These are phyloP conservation scores for Actinidia chinensis DNA, from an alignment of 179 eudicot species.

Conservation along the genomic window DNA sequence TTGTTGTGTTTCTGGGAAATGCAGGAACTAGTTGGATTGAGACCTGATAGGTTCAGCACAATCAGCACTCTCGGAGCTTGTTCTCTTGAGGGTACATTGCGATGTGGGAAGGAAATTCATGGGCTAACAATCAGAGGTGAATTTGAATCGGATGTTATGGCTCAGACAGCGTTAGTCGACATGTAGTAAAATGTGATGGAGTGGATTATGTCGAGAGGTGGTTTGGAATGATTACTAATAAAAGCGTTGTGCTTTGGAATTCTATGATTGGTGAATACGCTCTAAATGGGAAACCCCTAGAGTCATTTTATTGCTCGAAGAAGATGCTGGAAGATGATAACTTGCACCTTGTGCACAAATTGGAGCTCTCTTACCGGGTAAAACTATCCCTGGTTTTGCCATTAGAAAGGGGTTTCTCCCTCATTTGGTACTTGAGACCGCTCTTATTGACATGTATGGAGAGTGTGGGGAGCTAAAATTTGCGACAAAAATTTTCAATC, in stretches of 20 bases:
- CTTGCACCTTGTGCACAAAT: conserved; percentile 53
- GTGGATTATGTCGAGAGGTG: conserved; percentile 52
- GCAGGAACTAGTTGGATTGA: conserved; percentile 34
- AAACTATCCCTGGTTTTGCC: conserved; percentile 53
- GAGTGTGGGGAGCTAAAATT: conserved; percentile 39
- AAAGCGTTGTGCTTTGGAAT: conserved; percentile 54
- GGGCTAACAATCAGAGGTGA: conserved; percentile 45
- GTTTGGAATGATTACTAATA: conserved; percentile 32
- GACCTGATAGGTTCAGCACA: conserved; percentile 54
- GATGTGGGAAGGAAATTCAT: conserved; percentile 64
- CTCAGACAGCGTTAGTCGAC: conserved; percentile 62
- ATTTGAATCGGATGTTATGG: conserved; percentile 49
- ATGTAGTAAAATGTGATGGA: conserved; percentile 67
- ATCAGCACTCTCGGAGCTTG: conserved; percentile 58
- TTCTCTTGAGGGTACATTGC: conserved; percentile 36
- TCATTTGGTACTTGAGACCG: conserved; percentile 57
- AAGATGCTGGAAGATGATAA: conserved; percentile 49
- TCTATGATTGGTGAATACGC: conserved; percentile 64
- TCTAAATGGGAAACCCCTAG: conserved; percentile 31
- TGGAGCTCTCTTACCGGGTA: conserved; percentile 47
- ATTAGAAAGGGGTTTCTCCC: conserved; percentile 44
- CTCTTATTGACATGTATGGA: conserved; percentile 71
- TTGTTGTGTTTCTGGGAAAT: conserved; percentile 40
- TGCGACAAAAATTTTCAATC: conserved; percentile 41
- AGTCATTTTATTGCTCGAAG: conserved; percentile 54